phyloP scores from a whole-genome alignment of 2,329 filamentous ascomycete genomes.

The Fonsecaea erecta region DNA sequence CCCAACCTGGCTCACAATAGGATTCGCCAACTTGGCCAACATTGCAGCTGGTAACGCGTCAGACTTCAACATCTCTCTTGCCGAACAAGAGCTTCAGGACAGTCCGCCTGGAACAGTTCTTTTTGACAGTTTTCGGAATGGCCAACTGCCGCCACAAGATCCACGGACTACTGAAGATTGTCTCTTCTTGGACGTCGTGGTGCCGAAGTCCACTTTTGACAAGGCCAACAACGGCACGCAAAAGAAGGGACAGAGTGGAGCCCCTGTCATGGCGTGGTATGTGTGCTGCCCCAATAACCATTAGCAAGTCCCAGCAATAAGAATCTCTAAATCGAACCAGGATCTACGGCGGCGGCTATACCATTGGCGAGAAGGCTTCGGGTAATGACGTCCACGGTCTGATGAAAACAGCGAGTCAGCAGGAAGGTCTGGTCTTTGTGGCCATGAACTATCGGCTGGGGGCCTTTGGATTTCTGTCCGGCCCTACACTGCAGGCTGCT shows the following conservation, averaged over 20 bases:
- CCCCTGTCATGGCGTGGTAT: slow-evolving; percentile 45
- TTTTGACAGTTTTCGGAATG: slow-evolving; percentile 5
- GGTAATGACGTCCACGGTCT: slow-evolving; percentile 8
- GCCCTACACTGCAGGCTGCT: slow-evolving; percentile 47
- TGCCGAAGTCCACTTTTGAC: slow-evolving; percentile 43
- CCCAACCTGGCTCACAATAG: slow-evolving; percentile 51
- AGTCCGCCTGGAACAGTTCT: slow-evolving; percentile 13
- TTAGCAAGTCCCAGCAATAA: slow-evolving; percentile 47
- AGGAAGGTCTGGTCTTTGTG: neutral
- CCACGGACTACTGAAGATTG: slow-evolving; percentile 43
- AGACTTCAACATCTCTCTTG: slow-evolving; percentile 40
- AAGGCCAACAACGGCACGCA: slow-evolving; percentile 39
- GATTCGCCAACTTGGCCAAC: slow-evolving; percentile 42
- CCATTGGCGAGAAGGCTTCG: slow-evolving; percentile 45
- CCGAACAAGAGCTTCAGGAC: slow-evolving; percentile 29
- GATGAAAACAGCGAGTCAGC: slow-evolving; percentile 42
- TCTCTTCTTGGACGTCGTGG: slow-evolving; percentile 45
- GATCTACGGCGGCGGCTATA: slow-evolving; percentile 56
- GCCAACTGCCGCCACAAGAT: slow-evolving; percentile 37
- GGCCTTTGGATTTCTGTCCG: slow-evolving; percentile 50
- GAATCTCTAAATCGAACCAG: neutral
- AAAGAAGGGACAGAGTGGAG: slow-evolving; percentile 39
- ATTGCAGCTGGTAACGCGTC: slow-evolving; percentile 38
- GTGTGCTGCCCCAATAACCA: neutral
- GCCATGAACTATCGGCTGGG: neutral